These are phyloP conservation scores for Brassica incana DNA, from an alignment of 345 rosid genomes.

Conservation along the genomic window DNA sequence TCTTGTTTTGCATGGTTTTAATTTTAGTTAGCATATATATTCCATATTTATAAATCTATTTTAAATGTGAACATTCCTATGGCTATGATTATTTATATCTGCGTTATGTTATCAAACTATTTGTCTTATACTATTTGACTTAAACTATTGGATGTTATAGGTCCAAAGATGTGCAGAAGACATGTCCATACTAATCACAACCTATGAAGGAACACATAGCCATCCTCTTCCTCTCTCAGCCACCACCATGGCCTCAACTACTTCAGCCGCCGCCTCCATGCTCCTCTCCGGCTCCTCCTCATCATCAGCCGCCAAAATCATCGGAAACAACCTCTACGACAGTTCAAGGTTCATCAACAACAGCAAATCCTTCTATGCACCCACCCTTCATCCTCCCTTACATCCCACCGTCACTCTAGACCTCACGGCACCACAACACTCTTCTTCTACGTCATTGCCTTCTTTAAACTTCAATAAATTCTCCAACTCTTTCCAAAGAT, in stretches of 20 bases:
- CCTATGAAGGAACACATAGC: slow-evolving; percentile 79
- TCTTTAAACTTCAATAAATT: slow-evolving; percentile 45
- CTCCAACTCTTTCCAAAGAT: slow-evolving; percentile 44
- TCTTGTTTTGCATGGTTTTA: background rate
- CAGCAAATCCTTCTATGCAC: slow-evolving; percentile 45
- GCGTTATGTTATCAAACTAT: background rate
- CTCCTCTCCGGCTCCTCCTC: slow-evolving; percentile 68
- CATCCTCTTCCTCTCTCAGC: slow-evolving; percentile 75
- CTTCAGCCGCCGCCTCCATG: slow-evolving; percentile 85
- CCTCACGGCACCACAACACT: slow-evolving; percentile 58
- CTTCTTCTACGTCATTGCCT: slow-evolving; percentile 44
- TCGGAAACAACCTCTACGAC: slow-evolving; percentile 55
- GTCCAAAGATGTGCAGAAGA: slow-evolving; percentile 80
- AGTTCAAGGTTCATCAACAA: slow-evolving; percentile 45
- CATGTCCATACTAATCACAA: slow-evolving; percentile 71
- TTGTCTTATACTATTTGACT: background rate
- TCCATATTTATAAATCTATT: background rate
- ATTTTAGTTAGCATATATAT: background rate
- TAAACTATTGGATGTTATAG: slow-evolving; percentile 37
- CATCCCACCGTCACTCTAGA: slow-evolving; percentile 85
- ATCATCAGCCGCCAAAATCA: slow-evolving; percentile 40
- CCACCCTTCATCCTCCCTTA: slow-evolving; percentile 42
- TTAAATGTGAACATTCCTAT: background rate
- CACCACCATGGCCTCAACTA: slow-evolving; percentile 81
- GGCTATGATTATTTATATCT: too few relatives aligned